A percentile compares a stretch with the other conserved stretches of the same genome.
Conservation (phyloP, 2,329 filamentous ascomycete species). For the Neopestalotiopsis sp. region DNA sequence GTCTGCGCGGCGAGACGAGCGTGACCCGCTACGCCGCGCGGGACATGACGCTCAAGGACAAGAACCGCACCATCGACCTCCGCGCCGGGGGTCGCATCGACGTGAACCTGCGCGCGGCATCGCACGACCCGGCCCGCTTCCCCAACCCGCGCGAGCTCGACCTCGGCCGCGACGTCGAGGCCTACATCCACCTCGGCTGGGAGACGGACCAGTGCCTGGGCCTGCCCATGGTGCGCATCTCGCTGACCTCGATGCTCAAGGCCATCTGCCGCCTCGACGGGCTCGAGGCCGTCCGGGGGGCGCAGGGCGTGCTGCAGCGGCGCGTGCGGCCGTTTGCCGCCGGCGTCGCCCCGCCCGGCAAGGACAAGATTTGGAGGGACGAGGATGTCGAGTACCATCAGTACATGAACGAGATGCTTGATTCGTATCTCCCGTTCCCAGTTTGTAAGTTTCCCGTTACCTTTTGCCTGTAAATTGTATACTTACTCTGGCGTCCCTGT, state of each 20-base stretch:
- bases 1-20: neutral
- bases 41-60: constrained; percentile 42
- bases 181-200: constrained; percentile 58
- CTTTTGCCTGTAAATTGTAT: neutral
- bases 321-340: neutral
- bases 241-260: constrained; percentile 30
- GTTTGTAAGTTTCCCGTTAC: neutral
- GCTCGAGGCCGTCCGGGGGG: constrained; percentile 29
- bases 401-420: constrained; percentile 8
- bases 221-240: constrained; percentile 44
- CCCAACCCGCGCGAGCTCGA: constrained; percentile 55
- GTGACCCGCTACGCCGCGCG: neutral
- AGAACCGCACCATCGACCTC: constrained; percentile 39
- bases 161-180: constrained; percentile 53
- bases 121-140: constrained; percentile 53
- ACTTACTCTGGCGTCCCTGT: neutral
- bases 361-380: neutral
- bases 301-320: constrained; percentile 30
- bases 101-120: constrained; percentile 55
- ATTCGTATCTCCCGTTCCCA: neutral
- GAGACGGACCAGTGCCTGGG: constrained; percentile 60
- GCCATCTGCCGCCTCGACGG: constrained; percentile 30
- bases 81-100: constrained; percentile 41
- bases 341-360: neutral
- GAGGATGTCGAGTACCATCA: neutral